phyloP scores from a whole-genome alignment of 2,329 filamentous ascomycete species.

The Fusarium sp. region DNA sequence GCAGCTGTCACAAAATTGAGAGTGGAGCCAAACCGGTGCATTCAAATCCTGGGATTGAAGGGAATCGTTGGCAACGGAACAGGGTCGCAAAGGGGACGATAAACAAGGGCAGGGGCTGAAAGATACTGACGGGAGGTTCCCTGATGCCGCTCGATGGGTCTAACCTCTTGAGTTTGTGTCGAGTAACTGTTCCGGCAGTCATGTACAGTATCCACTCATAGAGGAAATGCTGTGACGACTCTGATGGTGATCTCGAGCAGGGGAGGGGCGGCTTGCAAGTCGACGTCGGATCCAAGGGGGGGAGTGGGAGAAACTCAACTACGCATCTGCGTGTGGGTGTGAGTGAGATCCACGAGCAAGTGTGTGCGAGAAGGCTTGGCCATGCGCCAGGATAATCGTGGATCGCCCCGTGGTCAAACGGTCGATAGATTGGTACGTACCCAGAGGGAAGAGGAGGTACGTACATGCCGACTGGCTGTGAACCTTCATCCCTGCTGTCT shows the following conservation, averaged over 20 bases:
- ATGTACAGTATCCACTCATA: conserved; percentile 30
- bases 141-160: conserved; percentile 39
- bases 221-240: conserved; percentile 35
- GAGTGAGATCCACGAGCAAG: conserved; percentile 40
- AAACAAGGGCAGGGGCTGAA: conserved; percentile 34
- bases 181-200: conserved; percentile 43
- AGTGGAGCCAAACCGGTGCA: conserved; percentile 38
- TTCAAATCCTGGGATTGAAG: conserved; percentile 44
- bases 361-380: conserved; percentile 40
- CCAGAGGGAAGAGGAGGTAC: not conserved
- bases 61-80: conserved; percentile 29
- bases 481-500: conserved; percentile 42
- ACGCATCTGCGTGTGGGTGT: conserved; percentile 30
- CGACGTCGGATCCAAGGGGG: conserved; percentile 10
- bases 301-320: conserved; percentile 23
- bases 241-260: conserved; percentile 41
- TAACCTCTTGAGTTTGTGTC: conserved; percentile 34
- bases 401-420: conserved; percentile 47
- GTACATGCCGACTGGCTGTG: conserved; percentile 16
- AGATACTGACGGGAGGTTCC: conserved; percentile 40
- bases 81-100: conserved; percentile 36
- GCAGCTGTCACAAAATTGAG: conserved; percentile 46
- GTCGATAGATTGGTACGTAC: conserved; percentile 38
- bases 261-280: conserved; percentile 32
- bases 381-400: conserved; percentile 42